phyloP scores from a whole-genome alignment of 2,329 filamentous ascomycete genomes.

The Botryosphaeria dothidea region DNA sequence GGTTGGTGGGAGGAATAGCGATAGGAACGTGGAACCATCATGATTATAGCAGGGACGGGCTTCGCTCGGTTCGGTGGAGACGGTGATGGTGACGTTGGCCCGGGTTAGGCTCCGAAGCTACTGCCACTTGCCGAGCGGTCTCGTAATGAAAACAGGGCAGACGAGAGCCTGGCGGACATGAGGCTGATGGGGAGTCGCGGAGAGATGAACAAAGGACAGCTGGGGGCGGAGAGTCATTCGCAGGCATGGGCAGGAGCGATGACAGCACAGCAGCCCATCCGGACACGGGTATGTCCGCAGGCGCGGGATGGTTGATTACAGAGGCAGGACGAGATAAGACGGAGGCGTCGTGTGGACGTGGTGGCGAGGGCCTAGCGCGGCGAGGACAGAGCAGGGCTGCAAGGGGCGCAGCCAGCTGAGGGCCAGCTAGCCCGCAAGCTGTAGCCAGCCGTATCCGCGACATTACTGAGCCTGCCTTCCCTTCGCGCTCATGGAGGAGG shows the following conservation, averaged over 20 bases:
- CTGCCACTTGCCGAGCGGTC: constrained; percentile 17
- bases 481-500: background rate
- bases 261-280: background rate
- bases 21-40: constrained; percentile 51
- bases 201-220: constrained; percentile 10
- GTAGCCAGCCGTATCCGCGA: constrained; percentile 1
- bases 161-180: background rate
- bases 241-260: background rate
- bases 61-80: constrained; percentile 10
- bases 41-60: constrained; percentile 22
- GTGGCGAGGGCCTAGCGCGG: constrained; percentile 1
- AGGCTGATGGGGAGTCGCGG: constrained; percentile 22
- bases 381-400: background rate
- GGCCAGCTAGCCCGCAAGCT: background rate
- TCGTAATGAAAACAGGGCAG: constrained; percentile 18
- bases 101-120: constrained; percentile 15
- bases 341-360: background rate
- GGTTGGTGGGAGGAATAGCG: constrained; percentile 38
- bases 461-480: background rate
- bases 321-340: constrained; percentile 3
- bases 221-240: background rate
- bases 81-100: constrained; percentile 16
- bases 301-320: constrained; percentile 6
- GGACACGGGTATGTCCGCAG: background rate
- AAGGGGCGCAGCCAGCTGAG: constrained; percentile 11